Conservation (phyloP, 257 asterid genomes). For the Forsythia suspensa region DNA sequence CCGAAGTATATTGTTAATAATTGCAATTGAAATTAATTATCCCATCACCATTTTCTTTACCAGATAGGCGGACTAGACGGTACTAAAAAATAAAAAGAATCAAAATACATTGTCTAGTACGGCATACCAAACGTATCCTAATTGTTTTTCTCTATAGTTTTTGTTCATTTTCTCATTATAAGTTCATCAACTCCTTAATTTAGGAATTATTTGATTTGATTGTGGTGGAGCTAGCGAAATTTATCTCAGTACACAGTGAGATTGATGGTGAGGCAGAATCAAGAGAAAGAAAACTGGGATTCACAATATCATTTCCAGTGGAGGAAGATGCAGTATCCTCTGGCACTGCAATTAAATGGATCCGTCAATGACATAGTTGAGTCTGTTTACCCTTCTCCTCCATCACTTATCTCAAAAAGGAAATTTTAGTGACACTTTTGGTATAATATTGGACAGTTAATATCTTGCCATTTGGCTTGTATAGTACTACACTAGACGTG, state of each 20-base stretch:
- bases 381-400: conserved; percentile 18
- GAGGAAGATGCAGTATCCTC: conserved; percentile 43
- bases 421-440: neutral
- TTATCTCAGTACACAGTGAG: conserved; percentile 38
- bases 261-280: conserved; percentile 12
- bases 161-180: neutral
- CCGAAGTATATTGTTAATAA: conserved; percentile 32
- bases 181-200: conserved; percentile 7
- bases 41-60: too few relatives aligned
- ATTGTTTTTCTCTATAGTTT: too few relatives aligned
- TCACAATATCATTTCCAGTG: conserved; percentile 54
- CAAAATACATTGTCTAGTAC: too few relatives aligned
- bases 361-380: conserved; percentile 51
- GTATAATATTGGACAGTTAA: neutral
- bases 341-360: conserved; percentile 49
- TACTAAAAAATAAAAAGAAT: too few relatives aligned
- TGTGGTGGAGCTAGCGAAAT: conserved; percentile 61
- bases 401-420: neutral
- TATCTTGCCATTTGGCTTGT: neutral
- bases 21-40: too few relatives aligned
- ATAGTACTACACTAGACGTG: neutral
- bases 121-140: too few relatives aligned
- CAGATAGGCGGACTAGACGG: too few relatives aligned
- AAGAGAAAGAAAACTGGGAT: conserved; percentile 51
- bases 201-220: conserved; percentile 69